phyloP scores from a whole-genome alignment of 2,329 filamentous ascomycete genomes.

The Blastomyces parvus region DNA sequence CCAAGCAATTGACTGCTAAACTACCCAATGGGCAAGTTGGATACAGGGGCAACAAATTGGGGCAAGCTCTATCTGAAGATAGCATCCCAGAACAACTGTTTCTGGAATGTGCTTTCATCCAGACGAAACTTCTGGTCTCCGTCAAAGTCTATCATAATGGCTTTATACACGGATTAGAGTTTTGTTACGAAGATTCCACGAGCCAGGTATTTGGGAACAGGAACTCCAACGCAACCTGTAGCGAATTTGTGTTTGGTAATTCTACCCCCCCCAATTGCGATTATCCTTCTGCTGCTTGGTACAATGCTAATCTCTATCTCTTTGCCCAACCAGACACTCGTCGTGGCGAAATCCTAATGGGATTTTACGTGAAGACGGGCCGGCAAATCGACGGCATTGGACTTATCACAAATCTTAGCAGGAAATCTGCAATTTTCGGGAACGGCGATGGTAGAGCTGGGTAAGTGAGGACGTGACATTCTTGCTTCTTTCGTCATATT shows the following conservation, averaged over 20 bases:
- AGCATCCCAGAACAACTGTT: slow-evolving; percentile 63
- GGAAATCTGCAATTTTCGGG: slow-evolving; percentile 76
- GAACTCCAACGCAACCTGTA: slow-evolving; percentile 57
- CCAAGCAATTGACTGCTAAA: slow-evolving; percentile 64
- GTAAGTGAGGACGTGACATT: slow-evolving; percentile 48
- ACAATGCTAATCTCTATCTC: slow-evolving; percentile 4
- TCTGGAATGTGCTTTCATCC: slow-evolving; percentile 57
- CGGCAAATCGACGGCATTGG: slow-evolving; percentile 79
- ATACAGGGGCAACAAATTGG: slow-evolving; percentile 70
- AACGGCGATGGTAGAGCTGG: slow-evolving; percentile 68
- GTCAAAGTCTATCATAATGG: slow-evolving; percentile 68
- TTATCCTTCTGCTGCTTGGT: background rate
- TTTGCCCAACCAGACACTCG: slow-evolving; percentile 55
- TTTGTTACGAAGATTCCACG: slow-evolving; percentile 79
- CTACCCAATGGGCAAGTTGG: slow-evolving; percentile 65
- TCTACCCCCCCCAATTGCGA: background rate
- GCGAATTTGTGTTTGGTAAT: slow-evolving; percentile 66
- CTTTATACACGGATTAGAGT: slow-evolving; percentile 78
- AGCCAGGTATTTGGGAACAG: slow-evolving; percentile 74
- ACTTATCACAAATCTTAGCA: slow-evolving; percentile 78
- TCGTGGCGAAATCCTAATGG: slow-evolving; percentile 75
- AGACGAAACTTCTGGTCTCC: slow-evolving; percentile 63
- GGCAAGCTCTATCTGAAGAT: slow-evolving; percentile 57
- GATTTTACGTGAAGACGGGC: slow-evolving; percentile 73
- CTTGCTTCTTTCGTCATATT: background rate